phyloP scores from a whole-genome alignment of 495 filamentous ascomycete species.

The Aspergillus hancockii region DNA sequence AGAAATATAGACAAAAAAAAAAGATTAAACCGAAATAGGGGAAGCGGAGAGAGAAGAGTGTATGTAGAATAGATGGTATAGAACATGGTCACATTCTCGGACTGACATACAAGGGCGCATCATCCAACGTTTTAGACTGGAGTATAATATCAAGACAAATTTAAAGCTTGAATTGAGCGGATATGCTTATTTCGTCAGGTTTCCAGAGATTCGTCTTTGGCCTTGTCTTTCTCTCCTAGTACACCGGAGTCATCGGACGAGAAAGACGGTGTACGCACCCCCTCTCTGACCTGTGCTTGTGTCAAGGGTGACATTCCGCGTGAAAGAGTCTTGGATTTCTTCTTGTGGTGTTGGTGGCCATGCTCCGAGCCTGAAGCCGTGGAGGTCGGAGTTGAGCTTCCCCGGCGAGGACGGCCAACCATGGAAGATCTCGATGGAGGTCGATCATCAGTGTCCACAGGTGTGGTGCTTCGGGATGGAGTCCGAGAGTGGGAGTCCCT shows the following conservation, averaged over 20 bases:
- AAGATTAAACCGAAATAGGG: conserved; percentile 1
- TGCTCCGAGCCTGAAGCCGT: conserved; percentile 29
- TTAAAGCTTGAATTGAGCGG: conserved; percentile 1
- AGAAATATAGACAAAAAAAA: conserved; percentile 1
- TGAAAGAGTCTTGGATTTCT: conserved; percentile 36
- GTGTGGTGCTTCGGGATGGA: conserved; percentile 52
- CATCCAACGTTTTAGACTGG: conserved; percentile 4
- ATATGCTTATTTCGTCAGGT: conserved; percentile 22
- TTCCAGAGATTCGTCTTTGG: conserved; percentile 30
- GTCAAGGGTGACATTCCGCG: conserved; percentile 45
- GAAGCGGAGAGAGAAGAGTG: background rate
- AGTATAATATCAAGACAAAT: conserved; percentile 7
- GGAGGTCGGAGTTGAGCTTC: conserved; percentile 30
- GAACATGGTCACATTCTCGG: conserved; percentile 7
- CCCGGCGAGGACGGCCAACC: conserved; percentile 38
- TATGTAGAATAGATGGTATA: background rate
- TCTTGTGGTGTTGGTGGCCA: conserved; percentile 34
- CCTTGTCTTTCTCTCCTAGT: conserved; percentile 23
- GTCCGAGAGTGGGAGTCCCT: conserved; percentile 48
- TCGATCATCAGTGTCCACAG: conserved; percentile 40
- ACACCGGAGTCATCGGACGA: conserved; percentile 42
- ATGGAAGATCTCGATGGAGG: conserved; percentile 40
- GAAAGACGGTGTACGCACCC: conserved; percentile 37
- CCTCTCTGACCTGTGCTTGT: conserved; percentile 46
- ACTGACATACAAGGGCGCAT: background rate